Base-by-base conservation (phyloP, 1,284 basidiomycete genomes). In the Cryptococcus hybrid region DNA sequence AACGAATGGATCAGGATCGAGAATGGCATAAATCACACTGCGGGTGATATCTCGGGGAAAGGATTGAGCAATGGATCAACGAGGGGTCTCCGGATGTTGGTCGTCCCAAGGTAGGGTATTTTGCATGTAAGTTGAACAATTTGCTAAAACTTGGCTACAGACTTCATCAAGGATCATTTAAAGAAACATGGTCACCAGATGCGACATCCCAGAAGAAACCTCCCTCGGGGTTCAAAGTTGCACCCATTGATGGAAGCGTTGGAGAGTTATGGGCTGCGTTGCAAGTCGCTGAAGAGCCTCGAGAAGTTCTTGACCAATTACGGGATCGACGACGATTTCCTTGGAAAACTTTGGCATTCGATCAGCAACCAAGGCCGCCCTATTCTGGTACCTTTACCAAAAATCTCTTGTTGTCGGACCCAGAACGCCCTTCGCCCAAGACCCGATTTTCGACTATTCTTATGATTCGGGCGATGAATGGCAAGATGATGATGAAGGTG, bases 381-480 rank as follows among this genome's bases (percentile, higher is more conserved):
- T 78, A 78, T 56, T 61, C 60, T 37, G 77, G 73, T 67, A 78
- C 76, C 0, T 78, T 73, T 56, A 75, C 73, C 3, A 77, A 76
- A 62, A 66, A 12, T 77, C 76, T 0, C 57, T 72, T 2, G 68
- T 71, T 1, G 76, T 78, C 15, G 77, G 77, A 30, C 73, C 77
- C 8, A 67, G 77, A 7, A 76, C 75, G 3, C 76, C 76, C 2
- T 75, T 78, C 39, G 73, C 69, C 0, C 73, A 74, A 35, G 77
- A 78, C 55, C 74, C 75, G 1, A 62, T 69, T 18, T 67, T 78
- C 43, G 77, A 78, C 55, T 78, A 78, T 55, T 73, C 75, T 0
- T 73, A 76, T 51, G 77, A 78, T 51, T 77, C 75, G 4, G 73
- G 70, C 2, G 72, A 76, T 51, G 77, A 78, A n/a, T 78, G 77